Conservation (phyloP, 208 protist species). For the Acanthamoeba rhysodes region DNA sequence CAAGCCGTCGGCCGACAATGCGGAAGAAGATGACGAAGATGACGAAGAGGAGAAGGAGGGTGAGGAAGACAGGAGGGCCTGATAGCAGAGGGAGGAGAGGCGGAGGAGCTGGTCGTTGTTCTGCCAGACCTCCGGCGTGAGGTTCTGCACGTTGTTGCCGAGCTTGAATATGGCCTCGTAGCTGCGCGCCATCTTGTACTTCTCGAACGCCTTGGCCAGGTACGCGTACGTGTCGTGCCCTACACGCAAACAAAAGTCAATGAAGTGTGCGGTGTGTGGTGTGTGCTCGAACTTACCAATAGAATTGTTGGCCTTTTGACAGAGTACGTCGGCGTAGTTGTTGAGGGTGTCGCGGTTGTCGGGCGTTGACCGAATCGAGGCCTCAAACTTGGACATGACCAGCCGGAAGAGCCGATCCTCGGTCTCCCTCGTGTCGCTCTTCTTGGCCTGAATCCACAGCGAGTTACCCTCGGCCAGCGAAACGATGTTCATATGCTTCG, state of each 20-base stretch:
- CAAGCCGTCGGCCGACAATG: background rate
- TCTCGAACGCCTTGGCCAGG: slow-evolving; percentile 15
- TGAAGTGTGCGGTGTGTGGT: background rate
- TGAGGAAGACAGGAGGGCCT: background rate
- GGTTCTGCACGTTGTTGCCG: slow-evolving; percentile 1
- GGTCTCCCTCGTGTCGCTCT: background rate
- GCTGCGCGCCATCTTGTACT: slow-evolving; percentile 35
- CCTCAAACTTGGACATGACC: slow-evolving; percentile 22
- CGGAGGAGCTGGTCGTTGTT: slow-evolving; percentile 18
- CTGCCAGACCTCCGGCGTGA: background rate
- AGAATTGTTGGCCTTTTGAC: slow-evolving; percentile 5
- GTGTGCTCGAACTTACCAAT: background rate
- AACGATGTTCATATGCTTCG: slow-evolving; percentile 30
- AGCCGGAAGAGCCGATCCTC: slow-evolving; percentile 16
- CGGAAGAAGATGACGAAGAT: background rate
- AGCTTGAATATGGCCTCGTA: slow-evolving; percentile 13
- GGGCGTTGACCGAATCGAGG: background rate
- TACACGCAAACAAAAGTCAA: background rate
- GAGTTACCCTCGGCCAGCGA: slow-evolving; percentile 25
- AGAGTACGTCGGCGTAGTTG: slow-evolving; percentile 36
- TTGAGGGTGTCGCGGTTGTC: slow-evolving; percentile 18
- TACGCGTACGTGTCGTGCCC: background rate
- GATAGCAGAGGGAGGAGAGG: background rate
- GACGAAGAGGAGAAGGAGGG: background rate
- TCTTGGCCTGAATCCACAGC: background rate